Conservation (phyloP, 345 rosid species). For the Fremontodendron californicum region DNA sequence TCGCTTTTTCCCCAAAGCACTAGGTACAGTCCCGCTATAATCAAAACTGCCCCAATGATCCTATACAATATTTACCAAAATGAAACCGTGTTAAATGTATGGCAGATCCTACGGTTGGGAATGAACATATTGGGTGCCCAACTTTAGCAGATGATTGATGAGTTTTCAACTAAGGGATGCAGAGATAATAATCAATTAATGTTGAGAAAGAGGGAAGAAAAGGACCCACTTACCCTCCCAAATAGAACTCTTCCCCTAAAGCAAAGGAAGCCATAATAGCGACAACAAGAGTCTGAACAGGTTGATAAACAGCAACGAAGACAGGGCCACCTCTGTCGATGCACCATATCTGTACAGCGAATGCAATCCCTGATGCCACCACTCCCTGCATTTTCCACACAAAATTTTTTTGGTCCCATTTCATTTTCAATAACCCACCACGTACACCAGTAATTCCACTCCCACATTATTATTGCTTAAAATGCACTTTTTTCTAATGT, state of each 20-base stretch:
- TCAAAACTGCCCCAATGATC: slow-evolving; percentile 85
- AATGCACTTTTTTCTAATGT: background rate
- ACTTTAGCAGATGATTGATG: background rate
- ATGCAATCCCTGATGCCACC: slow-evolving; percentile 96
- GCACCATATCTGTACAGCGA: slow-evolving; percentile 99
- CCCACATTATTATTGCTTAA: background rate
- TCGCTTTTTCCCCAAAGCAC: slow-evolving; percentile 91
- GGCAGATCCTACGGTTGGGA: slow-evolving; percentile 15
- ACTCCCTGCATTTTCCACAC: slow-evolving; percentile 60
- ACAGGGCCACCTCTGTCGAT: slow-evolving; percentile 99
- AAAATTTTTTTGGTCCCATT: background rate
- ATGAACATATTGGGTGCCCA: background rate
- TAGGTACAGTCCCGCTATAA: slow-evolving; percentile 72
- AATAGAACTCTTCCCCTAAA: slow-evolving; percentile 82
- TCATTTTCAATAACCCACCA: slow-evolving; percentile 10
- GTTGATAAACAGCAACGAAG: slow-evolving; percentile 97
- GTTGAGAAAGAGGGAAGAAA: background rate
- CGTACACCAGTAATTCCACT: background rate
- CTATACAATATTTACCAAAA: slow-evolving; percentile 34
- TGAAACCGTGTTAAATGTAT: background rate
- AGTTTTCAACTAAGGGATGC: background rate
- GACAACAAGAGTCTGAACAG: slow-evolving; percentile 96
- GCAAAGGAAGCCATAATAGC: slow-evolving; percentile 94
- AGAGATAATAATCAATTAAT: background rate
- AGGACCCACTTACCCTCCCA: slow-evolving; percentile 75